Conservation (phyloP, 2,329 filamentous ascomycete species). For the Pseudomassariella vexata region DNA sequence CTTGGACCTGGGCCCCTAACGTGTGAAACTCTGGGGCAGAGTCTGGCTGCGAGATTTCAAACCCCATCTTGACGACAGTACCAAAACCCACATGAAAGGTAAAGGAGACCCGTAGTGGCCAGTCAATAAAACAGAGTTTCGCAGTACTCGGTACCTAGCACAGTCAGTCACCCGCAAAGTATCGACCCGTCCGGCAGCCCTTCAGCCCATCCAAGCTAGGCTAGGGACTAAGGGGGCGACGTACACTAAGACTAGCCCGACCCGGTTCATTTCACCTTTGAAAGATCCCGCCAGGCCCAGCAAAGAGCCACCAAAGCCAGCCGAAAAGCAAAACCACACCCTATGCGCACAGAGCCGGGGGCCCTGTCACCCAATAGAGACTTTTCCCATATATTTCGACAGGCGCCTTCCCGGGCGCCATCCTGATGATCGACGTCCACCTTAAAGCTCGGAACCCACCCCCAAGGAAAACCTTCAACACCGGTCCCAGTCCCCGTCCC, state of each 20-base stretch:
- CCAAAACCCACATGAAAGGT: too few species aligned
- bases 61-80: too few species aligned
- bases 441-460: constrained; percentile 18
- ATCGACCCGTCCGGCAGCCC: constrained; percentile 9
- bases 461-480: constrained; percentile 12
- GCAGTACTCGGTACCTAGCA: constrained; percentile 3
- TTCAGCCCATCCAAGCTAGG: constrained; percentile 10
- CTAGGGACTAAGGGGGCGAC: constrained; percentile 5
- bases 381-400: constrained; percentile 24
- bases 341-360: constrained; percentile 5
- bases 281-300: constrained; percentile 7
- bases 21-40: too few species aligned
- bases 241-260: constrained; percentile 6
- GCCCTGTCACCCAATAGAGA: constrained; percentile 19
- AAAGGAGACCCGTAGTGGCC: too few species aligned
- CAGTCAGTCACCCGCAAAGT: neutral
- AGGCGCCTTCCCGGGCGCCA: constrained; percentile 26
- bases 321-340: constrained; percentile 8
- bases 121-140: constrained; percentile 3
- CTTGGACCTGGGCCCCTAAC: too few species aligned
- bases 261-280: constrained; percentile 5
- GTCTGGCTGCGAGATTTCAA: too few species aligned
- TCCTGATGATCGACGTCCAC: constrained; percentile 25
- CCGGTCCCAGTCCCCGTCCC: too few species aligned
- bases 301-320: constrained; percentile 4